Conservation (phyloP, 2,329 filamentous ascomycete genomes). For the Cyphellophora europaea region DNA sequence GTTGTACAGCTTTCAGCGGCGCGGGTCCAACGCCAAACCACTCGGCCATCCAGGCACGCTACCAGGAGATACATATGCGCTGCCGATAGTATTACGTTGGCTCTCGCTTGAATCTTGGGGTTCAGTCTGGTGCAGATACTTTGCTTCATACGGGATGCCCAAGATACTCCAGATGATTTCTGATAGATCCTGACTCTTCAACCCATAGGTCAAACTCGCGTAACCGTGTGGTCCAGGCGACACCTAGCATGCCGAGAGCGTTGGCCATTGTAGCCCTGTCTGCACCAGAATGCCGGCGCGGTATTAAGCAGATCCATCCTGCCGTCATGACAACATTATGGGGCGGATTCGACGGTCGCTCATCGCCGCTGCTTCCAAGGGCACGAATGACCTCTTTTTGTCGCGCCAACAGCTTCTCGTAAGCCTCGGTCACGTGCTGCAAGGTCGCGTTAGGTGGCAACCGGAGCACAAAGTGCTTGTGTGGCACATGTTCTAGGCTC, state of each 20-base stretch:
- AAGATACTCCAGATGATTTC: too few relatives aligned
- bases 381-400: conserved; percentile 11
- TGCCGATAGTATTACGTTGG: too few relatives aligned
- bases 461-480: conserved; percentile 21
- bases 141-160: too few relatives aligned
- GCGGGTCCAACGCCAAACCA: too few relatives aligned
- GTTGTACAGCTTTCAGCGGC: too few relatives aligned
- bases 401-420: conserved; percentile 14
- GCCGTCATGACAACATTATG: conserved; percentile 22
- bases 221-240: conserved; percentile 16
- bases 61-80: too few relatives aligned
- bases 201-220: too few relatives aligned
- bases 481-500: conserved; percentile 16
- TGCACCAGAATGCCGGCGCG: conserved; percentile 11
- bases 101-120: too few relatives aligned
- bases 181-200: too few relatives aligned
- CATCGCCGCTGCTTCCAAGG: conserved; percentile 10
- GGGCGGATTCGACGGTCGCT: conserved; percentile 7
- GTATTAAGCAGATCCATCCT: conserved; percentile 21
- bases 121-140: too few relatives aligned
- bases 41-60: too few relatives aligned
- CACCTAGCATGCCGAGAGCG: conserved; percentile 20
- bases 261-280: conserved; percentile 15
- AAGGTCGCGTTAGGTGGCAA: conserved; percentile 11
- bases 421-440: conserved; percentile 9